phyloP scores from a whole-genome alignment of 768 basidiomycete species.

The Austroboletus festivus region DNA sequence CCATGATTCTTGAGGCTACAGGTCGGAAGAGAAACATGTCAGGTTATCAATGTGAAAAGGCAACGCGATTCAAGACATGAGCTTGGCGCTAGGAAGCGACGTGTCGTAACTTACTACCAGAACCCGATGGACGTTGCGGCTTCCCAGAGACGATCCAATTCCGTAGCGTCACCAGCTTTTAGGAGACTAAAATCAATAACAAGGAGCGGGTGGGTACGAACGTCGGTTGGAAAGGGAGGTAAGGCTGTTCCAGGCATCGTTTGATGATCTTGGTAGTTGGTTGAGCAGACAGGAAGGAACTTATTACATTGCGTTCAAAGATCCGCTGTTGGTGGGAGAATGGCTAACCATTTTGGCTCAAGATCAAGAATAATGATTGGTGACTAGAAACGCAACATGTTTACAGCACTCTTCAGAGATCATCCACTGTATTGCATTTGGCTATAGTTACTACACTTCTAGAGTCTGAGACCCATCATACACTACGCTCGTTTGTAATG shows the following conservation, averaged over 20 bases:
- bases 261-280: neutral
- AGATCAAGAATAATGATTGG: too few relatives aligned
- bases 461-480: too few relatives aligned
- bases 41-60: neutral
- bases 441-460: too few relatives aligned
- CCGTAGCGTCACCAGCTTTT: constrained; percentile 32
- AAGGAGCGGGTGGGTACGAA: constrained; percentile 43
- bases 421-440: too few relatives aligned
- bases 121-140: constrained; percentile 50
- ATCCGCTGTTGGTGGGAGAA: too few relatives aligned
- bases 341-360: too few relatives aligned
- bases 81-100: neutral
- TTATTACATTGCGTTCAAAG: too few relatives aligned
- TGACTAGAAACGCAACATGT: too few relatives aligned
- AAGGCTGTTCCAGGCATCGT: constrained; percentile 33
- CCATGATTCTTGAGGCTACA: constrained; percentile 46
- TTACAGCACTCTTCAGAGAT: too few relatives aligned
- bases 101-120: constrained; percentile 45
- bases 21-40: neutral
- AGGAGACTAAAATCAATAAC: constrained; percentile 44
- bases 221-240: constrained; percentile 44
- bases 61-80: neutral
- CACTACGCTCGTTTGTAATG: too few relatives aligned
- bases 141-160: constrained; percentile 43
- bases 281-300: neutral